A percentile compares a stretch with the other conserved stretches of the same genome.
phyloP scores from a whole-genome alignment of 305 asterid species.

The Striga hermonthica region DNA sequence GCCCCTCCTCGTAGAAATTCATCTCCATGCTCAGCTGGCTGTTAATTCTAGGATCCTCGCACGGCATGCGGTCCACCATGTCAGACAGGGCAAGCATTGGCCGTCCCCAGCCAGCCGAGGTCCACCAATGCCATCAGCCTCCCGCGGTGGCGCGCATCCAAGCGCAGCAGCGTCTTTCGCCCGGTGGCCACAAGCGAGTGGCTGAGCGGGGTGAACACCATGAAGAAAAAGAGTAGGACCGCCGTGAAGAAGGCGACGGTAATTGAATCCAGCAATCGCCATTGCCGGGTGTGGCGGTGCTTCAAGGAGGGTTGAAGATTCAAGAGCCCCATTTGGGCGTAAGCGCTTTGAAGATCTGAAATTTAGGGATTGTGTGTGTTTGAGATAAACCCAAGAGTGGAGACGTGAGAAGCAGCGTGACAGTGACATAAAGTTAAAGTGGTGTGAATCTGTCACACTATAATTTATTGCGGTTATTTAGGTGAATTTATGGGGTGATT shows the following conservation, averaged over 20 bases:
- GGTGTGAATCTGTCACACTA: too few relatives aligned
- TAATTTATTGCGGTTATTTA: too few relatives aligned
- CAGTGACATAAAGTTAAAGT: too few relatives aligned
- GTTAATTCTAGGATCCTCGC: conserved; percentile 86
- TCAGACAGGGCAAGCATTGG: conserved; percentile 65
- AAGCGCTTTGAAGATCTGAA: conserved; percentile 37
- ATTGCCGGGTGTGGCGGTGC: conserved; percentile 62
- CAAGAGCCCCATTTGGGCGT: conserved; percentile 63
- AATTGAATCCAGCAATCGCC: conserved; percentile 69
- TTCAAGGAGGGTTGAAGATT: conserved; percentile 69
- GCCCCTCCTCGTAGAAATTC: conserved; percentile 93
- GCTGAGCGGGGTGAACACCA: conserved; percentile 76
- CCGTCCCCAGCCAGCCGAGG: conserved; percentile 43
- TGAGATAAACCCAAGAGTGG: too few relatives aligned
- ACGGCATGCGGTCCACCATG: conserved; percentile 89
- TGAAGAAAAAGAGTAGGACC: conserved; percentile 70
- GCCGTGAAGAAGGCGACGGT: conserved; percentile 66
- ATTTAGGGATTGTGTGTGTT: conserved; percentile 8
- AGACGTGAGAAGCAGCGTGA: too few relatives aligned
- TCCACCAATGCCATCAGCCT: conserved; percentile 58
- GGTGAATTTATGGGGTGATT: too few relatives aligned
- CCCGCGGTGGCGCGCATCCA: conserved; percentile 78
- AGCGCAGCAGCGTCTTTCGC: conserved; percentile 59
- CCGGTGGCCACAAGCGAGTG: conserved; percentile 92
- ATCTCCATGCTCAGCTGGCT: conserved; percentile 90